Evolutionary conservation across 73 alveolate species (phyloP), one percentile per base, ranked within the genome.

Genomic region (Paramecium caudatum): DNA sequence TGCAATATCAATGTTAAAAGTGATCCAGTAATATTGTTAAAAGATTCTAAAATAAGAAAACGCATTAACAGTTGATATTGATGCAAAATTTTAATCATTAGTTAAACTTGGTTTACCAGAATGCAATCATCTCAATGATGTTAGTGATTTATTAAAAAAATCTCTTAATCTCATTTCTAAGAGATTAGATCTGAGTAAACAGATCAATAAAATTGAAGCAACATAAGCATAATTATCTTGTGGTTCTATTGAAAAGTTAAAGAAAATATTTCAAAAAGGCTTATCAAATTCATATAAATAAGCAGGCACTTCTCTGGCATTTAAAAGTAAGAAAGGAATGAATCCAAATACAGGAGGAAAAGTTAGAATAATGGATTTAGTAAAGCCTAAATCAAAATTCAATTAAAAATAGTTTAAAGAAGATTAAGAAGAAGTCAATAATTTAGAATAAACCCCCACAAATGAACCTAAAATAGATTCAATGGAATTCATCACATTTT

Each of bases 281-380:
- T 37, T 74, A 39, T 74, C 88, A n/a, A 74, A 43, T 74, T 74
- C 88, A 2, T 74, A 39, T 74, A 74, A 74, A 39, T 55, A 55
- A 15, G 80, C 80, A 55, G 80, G 80, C 23, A 55, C 80, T 23
- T 55, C 80, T 27, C 30, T 1, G 30, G 30, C 23, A 27, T 27
- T 37, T 55, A 3, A 23, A 25, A 55, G 37, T 3, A 55, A 55
- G 37, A 55, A 55, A 55, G 80, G 80, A 55, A 23, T 7, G 0
- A 23, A 55, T 55, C 15, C 10, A 46, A 16, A 46, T 55, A 23
- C 0, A 12, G 43, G 46, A 4, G 80, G 80, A 3, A 55, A 55
- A 27, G 46, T 55, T 0, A 55, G 80, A 7, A 55, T 55, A 10
- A 55, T 55, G 80, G 80, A 55, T 55, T 55, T 55, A 55, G 80